Percentiles rank a stretch among this genome's conserved stretches.
These are phyloP conservation scores for Dicorynia guianensis DNA, from an alignment of 306 rosid genomes.

Conservation along the genomic window DNA sequence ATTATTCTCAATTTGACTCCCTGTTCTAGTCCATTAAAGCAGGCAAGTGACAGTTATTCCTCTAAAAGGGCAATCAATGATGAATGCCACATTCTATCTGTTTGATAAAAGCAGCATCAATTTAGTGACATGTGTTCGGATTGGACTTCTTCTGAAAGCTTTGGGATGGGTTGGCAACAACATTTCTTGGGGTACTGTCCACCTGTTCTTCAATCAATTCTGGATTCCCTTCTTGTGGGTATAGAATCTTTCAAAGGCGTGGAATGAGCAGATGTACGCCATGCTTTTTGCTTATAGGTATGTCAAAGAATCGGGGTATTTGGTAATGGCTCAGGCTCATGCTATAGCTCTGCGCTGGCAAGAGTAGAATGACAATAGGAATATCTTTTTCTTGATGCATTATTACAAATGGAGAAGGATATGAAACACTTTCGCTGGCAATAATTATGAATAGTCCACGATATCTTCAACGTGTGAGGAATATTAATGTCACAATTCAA, in stretches of 20 bases:
- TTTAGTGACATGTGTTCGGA: background rate
- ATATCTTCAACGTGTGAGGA: constrained; percentile 13
- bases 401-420: background rate
- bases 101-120: constrained; percentile 22
- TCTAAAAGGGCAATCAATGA: constrained; percentile 24
- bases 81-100: background rate
- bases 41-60: constrained; percentile 11
- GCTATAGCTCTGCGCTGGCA: constrained; percentile 6
- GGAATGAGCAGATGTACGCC: constrained; percentile 26
- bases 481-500: constrained; percentile 20
- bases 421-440: constrained; percentile 1
- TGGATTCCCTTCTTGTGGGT: constrained; percentile 18
- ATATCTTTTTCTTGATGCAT: background rate
- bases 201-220: background rate
- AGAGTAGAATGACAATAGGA: background rate
- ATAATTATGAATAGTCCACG: background rate
- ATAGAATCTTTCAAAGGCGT: constrained; percentile 9
- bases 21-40: constrained; percentile 11
- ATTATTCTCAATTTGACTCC: constrained; percentile 35
- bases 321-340: background rate
- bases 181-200: background rate
- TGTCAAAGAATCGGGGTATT: constrained; percentile 1
- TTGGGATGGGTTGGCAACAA: background rate
- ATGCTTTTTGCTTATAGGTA: constrained; percentile 18
- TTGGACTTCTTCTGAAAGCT: constrained; percentile 26